phyloP scores from a whole-genome alignment of 2,329 filamentous ascomycete genomes.

The Mycosphaerelloides madeirae region DNA sequence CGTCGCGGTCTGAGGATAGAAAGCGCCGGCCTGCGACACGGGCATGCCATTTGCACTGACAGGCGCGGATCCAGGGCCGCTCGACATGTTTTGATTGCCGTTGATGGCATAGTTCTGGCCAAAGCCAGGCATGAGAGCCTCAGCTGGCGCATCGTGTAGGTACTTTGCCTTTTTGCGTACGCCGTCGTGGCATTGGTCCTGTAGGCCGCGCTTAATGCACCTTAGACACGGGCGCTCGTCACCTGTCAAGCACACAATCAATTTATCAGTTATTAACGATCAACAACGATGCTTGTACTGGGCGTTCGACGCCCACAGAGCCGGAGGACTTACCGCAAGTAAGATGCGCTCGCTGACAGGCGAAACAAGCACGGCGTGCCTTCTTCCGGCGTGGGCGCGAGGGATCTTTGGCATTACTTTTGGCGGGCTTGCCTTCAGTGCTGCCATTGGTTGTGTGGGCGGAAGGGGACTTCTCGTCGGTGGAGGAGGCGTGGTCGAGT shows the following conservation, averaged over 20 bases:
- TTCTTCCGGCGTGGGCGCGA: constrained; percentile 88
- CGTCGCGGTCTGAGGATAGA: constrained; percentile 40
- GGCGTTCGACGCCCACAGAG: constrained; percentile 1
- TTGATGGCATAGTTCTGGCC: constrained; percentile 57
- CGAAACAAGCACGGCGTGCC: constrained; percentile 89
- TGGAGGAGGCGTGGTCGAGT: constrained; percentile 35
- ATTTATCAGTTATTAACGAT: constrained; percentile 14
- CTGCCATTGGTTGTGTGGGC: constrained; percentile 28
- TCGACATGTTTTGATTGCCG: constrained; percentile 19
- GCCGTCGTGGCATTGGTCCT: constrained; percentile 89
- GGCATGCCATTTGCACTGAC: constrained; percentile 17
- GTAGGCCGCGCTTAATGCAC: constrained; percentile 88
- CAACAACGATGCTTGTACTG: neutral
- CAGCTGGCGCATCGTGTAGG: constrained; percentile 88
- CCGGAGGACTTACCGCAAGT: constrained; percentile 78
- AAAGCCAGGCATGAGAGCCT: constrained; percentile 81
- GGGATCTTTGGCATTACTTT: constrained; percentile 72
- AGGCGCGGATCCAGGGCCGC: constrained; percentile 14
- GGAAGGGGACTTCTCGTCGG: constrained; percentile 32
- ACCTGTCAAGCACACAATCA: constrained; percentile 51
- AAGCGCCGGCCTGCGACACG: constrained; percentile 34
- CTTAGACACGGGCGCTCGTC: constrained; percentile 91
- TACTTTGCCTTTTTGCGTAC: constrained; percentile 99
- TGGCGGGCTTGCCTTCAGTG: constrained; percentile 30
- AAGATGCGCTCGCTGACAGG: constrained; percentile 93